Evolutionary conservation across 2,329 filamentous ascomycete species (phyloP), one percentile per base, ranked within the genome.

Genomic region (Diaporthe sp.): DNA sequence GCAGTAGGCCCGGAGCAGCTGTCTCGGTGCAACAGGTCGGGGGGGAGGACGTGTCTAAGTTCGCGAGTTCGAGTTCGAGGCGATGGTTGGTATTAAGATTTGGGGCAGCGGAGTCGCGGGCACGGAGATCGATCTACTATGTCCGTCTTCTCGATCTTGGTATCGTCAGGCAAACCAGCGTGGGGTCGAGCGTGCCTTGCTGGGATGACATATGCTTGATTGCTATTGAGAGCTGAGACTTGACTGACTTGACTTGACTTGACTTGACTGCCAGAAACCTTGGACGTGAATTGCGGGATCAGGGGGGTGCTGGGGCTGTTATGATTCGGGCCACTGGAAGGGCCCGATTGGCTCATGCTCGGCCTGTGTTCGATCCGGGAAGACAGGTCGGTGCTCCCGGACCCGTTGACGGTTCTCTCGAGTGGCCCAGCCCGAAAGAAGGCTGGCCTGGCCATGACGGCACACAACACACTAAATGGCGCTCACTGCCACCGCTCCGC

Each of bases 361-460:
- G 64, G 64, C 30, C 45, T 67, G 45, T 67, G 64, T 45, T 38
- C 64, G 45, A 67, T 67, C 64, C 64, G 64, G 64, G 64, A 22
- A 67, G 45, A 67, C 28, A 67, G 61, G 61, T 67, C 61, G 61
- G 61, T 38, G 61, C 42, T 50, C 61, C 61, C 61, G 61, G 61
- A 50, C 61, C 61, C 45, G 64, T 67, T 40, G 64, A 67, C 61
- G 61, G 45, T 35, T 47, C 45, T 38, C 61, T 35, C 30, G 12
- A 52, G 61, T 38, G 30, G 45, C 45, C 45, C 64, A 67, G 64
- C 30, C 64, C 64, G 30, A 25, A 25, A 52, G 47, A 25, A 52
- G 47, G 13, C 47, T 50, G 40, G 42, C 42, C 45, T 35, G 22
- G 42, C 17, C 61, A 66, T 66, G 42, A 50, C 25, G 6, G 42